phyloP scores from a whole-genome alignment of 495 filamentous ascomycete species.

The Xylaria grammica region DNA sequence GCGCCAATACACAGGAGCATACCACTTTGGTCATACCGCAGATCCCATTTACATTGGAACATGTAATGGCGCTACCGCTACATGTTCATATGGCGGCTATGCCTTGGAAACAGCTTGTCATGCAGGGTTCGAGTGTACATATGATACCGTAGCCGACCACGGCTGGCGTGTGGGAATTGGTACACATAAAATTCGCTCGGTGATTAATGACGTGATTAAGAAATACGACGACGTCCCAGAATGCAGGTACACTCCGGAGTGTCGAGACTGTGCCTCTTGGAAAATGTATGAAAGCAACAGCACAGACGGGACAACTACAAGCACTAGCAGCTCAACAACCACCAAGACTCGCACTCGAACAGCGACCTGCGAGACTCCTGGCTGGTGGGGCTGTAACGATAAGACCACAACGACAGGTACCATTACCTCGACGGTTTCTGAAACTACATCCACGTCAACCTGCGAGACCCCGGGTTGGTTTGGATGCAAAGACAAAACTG shows the following conservation, averaged over 20 bases:
- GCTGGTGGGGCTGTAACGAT: constrained; percentile 78
- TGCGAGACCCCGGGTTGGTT: constrained; percentile 73
- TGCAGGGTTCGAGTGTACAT: constrained; percentile 83
- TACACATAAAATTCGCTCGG: constrained; percentile 81
- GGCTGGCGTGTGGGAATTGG: constrained; percentile 87
- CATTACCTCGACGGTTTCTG: constrained; percentile 49
- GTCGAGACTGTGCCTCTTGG: constrained; percentile 90
- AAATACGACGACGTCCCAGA: constrained; percentile 77
- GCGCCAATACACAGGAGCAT: constrained; percentile 75
- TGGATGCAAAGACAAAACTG: constrained; percentile 65
- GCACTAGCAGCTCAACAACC: constrained; percentile 57
- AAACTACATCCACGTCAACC: constrained; percentile 48
- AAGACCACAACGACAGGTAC: constrained; percentile 56
- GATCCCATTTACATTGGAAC: constrained; percentile 94
- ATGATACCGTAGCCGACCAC: constrained; percentile 88
- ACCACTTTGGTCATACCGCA: constrained; percentile 93
- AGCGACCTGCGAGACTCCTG: constrained; percentile 86
- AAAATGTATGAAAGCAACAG: constrained; percentile 92
- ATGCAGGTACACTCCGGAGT: constrained; percentile 74
- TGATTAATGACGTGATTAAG: constrained; percentile 84
- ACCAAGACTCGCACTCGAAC: constrained; percentile 72
- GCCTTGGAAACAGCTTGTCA: constrained; percentile 92
- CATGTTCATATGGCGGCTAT: constrained; percentile 92
- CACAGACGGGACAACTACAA: constrained; percentile 73
- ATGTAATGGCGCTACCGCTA: constrained; percentile 86